These are phyloP conservation scores for Lodderomyces jiufengensis DNA, from an alignment of 1,139 yeast genomes.

Conservation along the genomic window DNA sequence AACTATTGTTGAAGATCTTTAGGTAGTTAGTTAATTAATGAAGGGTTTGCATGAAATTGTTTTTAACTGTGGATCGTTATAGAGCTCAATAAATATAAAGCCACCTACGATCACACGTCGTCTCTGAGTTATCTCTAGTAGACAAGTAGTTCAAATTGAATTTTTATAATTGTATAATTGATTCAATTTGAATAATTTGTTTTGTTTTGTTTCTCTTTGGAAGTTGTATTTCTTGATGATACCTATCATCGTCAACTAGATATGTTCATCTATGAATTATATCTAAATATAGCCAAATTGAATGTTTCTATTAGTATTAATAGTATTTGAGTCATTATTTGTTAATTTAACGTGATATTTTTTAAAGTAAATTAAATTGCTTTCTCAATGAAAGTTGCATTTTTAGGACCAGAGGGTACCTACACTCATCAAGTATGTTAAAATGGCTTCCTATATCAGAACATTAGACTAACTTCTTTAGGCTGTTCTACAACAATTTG, in stretches of 20 bases:
- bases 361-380: too few species aligned
- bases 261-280: too few species aligned
- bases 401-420: constrained; percentile 85
- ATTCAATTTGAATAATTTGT: constrained; percentile 1
- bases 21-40: background rate
- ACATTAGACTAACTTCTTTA: too few species aligned
- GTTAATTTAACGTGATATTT: background rate
- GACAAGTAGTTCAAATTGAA: constrained; percentile 1
- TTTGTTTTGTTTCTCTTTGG: background rate
- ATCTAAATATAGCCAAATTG: too few species aligned
- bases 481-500: constrained; percentile 81
- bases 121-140: background rate
- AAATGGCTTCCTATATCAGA: too few species aligned
- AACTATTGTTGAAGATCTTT: constrained; percentile 61
- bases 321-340: too few species aligned
- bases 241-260: too few species aligned
- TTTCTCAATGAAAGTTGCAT: constrained; percentile 52
- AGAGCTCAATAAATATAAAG: constrained; percentile 54
- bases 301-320: too few species aligned
- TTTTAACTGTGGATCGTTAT: constrained; percentile 42
- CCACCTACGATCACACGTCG: constrained; percentile 54
- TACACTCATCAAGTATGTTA: constrained; percentile 85
- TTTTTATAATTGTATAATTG: constrained; percentile 2
- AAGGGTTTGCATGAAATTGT: constrained; percentile 5
- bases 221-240: too few species aligned